Evolutionary conservation across 495 filamentous ascomycete species (phyloP), one percentile per base, ranked within the genome.

Genomic region (Aspergillus heteromorphus): DNA sequence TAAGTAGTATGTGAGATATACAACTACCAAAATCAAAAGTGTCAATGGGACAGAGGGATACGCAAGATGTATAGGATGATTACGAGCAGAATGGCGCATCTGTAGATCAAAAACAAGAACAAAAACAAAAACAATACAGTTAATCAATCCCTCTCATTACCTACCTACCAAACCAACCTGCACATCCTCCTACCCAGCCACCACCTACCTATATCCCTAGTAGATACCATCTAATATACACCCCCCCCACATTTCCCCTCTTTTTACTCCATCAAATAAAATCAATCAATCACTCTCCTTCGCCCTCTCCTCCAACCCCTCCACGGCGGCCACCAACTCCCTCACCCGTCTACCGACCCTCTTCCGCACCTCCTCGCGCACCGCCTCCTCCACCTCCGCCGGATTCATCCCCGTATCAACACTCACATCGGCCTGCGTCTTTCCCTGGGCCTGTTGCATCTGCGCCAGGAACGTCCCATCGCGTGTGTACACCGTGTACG

Each of bases 311-410:
- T 77, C 74, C 57, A 77, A 60, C 21, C 51, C 42, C 67, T 68
- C 66, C 51, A 77, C 68, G 16, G 71, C 74, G 67, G 58, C 72
- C 60, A 59, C 59, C 65, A 77, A 64, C 68, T 77, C 74, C 54
- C 72, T 40, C 34, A 77, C 53, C 61, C 72, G 53, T 60, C 73
- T 71, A 36, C 65, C 73, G 53, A 77, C 69, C 53, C 74, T 61
- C 59, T 50, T 70, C 51, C 56, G 63, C 25, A 77, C 71, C 56
- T 75, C 71, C 45, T 66, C 67, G 48, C 63, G 56, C 14, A 71
- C 66, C 43, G 53, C 61, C 1, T 51, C 51, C 16, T 29, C 23
- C 11, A 77, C 40, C 40, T 58, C 62, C 38, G 40, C 54, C 13
- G 71, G 70, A 57, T 77, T 64, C 55, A 67, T 68, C 47, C 59